phyloP scores from a whole-genome alignment of 225 moss, liverwort and hornwort genomes.

The Anthoceros angustus region DNA sequence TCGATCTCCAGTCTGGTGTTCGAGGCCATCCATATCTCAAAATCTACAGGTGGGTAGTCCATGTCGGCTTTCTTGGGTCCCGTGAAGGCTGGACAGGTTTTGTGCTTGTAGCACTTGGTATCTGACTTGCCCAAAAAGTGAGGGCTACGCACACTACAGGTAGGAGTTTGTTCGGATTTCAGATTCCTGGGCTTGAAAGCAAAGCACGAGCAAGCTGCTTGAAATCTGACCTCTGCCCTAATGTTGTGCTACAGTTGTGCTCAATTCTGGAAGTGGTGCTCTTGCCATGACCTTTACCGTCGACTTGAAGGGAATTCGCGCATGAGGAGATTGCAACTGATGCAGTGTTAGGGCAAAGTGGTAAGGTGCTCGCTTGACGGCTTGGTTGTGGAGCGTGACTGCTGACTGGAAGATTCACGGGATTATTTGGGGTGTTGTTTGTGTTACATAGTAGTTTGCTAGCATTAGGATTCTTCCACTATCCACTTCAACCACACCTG shows the following conservation, averaged over 20 bases:
- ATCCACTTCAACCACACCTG: too few species aligned
- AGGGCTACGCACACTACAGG: background rate
- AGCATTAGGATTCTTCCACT: background rate
- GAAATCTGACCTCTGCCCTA: background rate
- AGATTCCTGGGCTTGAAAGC: too few species aligned
- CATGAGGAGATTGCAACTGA: background rate
- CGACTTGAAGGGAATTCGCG: background rate
- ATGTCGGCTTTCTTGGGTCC: background rate
- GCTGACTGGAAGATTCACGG: background rate
- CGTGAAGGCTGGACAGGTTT: background rate
- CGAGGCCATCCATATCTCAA: too few species aligned
- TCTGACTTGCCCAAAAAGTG: background rate
- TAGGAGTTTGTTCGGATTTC: background rate
- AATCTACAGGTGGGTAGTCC: background rate
- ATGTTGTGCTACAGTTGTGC: background rate
- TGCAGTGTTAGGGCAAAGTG: background rate
- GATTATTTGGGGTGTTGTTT: background rate
- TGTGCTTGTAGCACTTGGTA: background rate
- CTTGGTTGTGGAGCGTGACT: background rate
- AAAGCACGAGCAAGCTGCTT: background rate
- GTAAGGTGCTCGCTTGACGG: background rate
- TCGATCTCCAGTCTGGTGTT: too few species aligned
- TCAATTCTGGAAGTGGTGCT: background rate
- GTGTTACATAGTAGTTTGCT: background rate
- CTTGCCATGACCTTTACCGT: background rate